Percentiles rank a stretch among this genome's conserved stretches.
phyloP scores from a whole-genome alignment of 164 flowering plant species.

The Dillenia turbinata region DNA sequence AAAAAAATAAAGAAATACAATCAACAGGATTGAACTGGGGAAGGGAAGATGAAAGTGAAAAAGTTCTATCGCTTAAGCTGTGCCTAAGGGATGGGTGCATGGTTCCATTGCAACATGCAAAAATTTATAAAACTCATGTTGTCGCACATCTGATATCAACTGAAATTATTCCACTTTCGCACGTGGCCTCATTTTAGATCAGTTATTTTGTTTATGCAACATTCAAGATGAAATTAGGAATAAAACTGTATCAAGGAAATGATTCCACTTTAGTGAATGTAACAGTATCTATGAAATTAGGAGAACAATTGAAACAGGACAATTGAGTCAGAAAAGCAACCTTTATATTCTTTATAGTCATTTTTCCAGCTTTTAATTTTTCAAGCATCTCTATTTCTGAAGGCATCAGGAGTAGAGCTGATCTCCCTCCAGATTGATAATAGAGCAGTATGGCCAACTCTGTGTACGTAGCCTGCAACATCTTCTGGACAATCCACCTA shows the following conservation, averaged over 20 bases:
- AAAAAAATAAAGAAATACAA: too few relatives aligned
- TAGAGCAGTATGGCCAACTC: constrained; percentile 99
- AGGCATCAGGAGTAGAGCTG: constrained; percentile 71
- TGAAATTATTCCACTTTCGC: constrained; percentile 82
- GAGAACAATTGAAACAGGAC: too few relatives aligned
- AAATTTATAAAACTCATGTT: constrained; percentile 85
- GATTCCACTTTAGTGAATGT: too few relatives aligned
- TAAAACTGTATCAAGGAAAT: too few relatives aligned
- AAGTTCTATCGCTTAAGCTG: too few relatives aligned
- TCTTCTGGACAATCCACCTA: constrained; percentile 96
- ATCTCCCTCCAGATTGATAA: constrained; percentile 60
- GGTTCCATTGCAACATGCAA: constrained; percentile 41
- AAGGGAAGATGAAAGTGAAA: too few relatives aligned
- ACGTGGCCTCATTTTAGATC: constrained; percentile 97
- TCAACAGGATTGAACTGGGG: too few relatives aligned
- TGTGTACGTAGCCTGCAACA: constrained; percentile 81
- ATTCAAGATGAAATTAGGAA: too few relatives aligned
- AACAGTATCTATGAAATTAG: too few relatives aligned
- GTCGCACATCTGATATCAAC: constrained; percentile 91
- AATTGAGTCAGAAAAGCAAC: constrained; percentile 23
- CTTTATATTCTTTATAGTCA: constrained; percentile 53
- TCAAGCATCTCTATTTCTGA: constrained; percentile 78
- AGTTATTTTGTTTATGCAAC: constrained; percentile 82
- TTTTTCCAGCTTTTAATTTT: constrained; percentile 59
- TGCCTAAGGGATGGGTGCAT: too few relatives aligned